Evolutionary conservation across 208 protist species (phyloP).

Genomic region (Endotrypanum monterogeii): DNA sequence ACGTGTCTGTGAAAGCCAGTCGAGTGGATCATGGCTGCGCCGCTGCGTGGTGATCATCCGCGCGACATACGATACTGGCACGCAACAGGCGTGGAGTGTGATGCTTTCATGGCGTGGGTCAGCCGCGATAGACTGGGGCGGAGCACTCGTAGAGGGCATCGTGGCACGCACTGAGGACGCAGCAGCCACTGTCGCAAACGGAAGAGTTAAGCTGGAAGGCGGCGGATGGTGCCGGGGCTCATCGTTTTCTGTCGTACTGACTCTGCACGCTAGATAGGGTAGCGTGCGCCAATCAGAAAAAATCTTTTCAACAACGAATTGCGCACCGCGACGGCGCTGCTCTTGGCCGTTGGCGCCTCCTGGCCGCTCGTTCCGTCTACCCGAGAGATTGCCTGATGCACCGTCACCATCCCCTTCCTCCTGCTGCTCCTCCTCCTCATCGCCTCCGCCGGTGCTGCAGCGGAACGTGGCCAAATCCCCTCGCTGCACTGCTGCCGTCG

Average conservation of each 20-base stretch:
- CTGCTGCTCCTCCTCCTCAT: not conserved
- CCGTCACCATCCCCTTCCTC: not conserved
- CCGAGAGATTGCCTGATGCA: not conserved
- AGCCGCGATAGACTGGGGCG: not conserved
- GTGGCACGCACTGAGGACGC: not conserved
- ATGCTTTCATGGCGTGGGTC: not conserved
- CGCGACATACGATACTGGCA: conserved; percentile 13
- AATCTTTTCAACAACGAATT: conserved; percentile 30
- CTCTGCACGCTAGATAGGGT: conserved; percentile 16
- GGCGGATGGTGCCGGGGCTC: not conserved
- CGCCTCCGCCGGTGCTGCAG: not conserved
- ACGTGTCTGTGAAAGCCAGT: conserved; percentile 21
- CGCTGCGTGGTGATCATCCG: not conserved
- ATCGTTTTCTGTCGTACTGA: not conserved
- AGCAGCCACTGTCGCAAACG: not conserved
- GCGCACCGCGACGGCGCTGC: not conserved
- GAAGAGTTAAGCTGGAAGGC: conserved; percentile 15
- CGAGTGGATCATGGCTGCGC: conserved; percentile 14
- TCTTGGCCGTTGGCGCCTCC: not conserved
- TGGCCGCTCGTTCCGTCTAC: not conserved
- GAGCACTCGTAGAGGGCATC: too few species aligned
- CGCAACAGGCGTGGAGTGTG: conserved; percentile 24
- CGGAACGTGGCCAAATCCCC: conserved; percentile 60
- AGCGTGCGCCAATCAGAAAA: conserved; percentile 26
- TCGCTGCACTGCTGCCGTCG: conserved; percentile 40